A percentile compares a stretch with the other conserved stretches of the same genome.
Evolutionary conservation across 2,329 filamentous ascomycete genomes (phyloP).

Genomic region (Hymenoscyphus fructigenus): DNA sequence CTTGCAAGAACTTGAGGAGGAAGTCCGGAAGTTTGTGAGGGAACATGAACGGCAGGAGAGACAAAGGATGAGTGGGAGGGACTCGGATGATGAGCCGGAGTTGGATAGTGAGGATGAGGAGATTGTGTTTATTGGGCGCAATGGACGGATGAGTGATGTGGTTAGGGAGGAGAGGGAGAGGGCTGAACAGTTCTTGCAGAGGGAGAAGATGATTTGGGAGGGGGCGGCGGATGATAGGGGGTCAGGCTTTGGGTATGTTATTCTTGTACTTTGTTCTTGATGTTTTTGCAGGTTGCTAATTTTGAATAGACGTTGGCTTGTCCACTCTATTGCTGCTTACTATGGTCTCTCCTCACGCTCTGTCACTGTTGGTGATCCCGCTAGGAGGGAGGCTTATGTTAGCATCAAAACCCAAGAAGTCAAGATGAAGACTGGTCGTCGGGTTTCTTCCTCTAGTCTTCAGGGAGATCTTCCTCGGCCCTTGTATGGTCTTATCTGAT

Average conservation of each 20-base stretch:
- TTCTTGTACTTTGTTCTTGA: slow-evolving; percentile 20
- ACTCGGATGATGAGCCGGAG: slow-evolving; percentile 42
- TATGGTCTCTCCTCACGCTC: slow-evolving; percentile 52
- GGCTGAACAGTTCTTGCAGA: slow-evolving; percentile 52
- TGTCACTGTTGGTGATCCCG: slow-evolving; percentile 68
- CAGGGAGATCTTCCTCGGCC: slow-evolving; percentile 26
- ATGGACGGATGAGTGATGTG: slow-evolving; percentile 57
- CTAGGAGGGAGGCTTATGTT: slow-evolving; percentile 78
- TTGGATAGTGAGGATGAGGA: slow-evolving; percentile 71
- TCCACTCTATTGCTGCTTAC: slow-evolving; percentile 88
- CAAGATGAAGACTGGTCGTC: slow-evolving; percentile 22
- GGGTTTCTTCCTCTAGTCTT: slow-evolving; percentile 24
- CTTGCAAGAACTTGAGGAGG: slow-evolving; percentile 80
- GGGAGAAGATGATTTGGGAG: slow-evolving; percentile 78
- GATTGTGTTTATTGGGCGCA: slow-evolving; percentile 81
- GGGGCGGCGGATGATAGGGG: slow-evolving; percentile 71
- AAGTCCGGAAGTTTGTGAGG: slow-evolving; percentile 73
- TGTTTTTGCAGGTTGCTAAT: neutral
- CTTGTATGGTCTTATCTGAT: slow-evolving; percentile 23
- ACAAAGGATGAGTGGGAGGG: slow-evolving; percentile 38
- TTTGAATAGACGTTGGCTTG: slow-evolving; percentile 73
- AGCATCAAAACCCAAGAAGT: slow-evolving; percentile 42
- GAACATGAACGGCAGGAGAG: slow-evolving; percentile 54
- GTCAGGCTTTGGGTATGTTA: slow-evolving; percentile 71
- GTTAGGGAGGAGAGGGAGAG: slow-evolving; percentile 54